Evolutionary conservation across 345 rosid species (phyloP), one percentile per base, ranked within the genome.

Genomic region (Combretum micranthum): DNA sequence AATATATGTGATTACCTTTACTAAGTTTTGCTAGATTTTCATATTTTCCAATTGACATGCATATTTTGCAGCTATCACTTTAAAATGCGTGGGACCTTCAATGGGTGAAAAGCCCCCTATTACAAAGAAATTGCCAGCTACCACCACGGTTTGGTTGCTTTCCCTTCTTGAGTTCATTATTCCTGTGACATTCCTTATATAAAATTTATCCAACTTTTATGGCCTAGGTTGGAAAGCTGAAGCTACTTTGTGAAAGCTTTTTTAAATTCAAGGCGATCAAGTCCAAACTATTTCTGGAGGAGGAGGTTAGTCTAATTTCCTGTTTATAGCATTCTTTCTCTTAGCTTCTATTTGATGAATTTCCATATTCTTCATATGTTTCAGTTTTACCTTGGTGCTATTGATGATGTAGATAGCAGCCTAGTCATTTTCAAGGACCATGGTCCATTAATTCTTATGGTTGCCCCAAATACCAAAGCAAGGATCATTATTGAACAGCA

Each of bases 51-150:
- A 16, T 64, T 20, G 53, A 20, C 59, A 71, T 62, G 18, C 53
- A 55, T 12, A 22, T 43, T 57, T 15, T 83, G 80, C 85, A 93
- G 99, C 90, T 50, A 53, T 93, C 71, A 79, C 81, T 52, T 68
- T 93, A 22, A 87, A 89, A 73, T 89, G 92, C 26, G 85, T 87
- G 54, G 96, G 87, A 57, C 75, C 95, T 61, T 85, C 99, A 0
- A 72, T 79, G 43, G 90, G 97, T n/a, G 96, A 93, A 79, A 89
- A 85, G 67, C 82, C 80, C 25, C 72, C 55, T 15, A 18, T 85
- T 73, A 83, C 79, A 43, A 87, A 89, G 77, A 93, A 85, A 75
- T 68, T 93, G 65, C 97, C 99, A 17, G 84, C 96, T 72, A 79
- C 81, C 56, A 77, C 89, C 44, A 83, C 90, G 72, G 97, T 93